phyloP scores from a whole-genome alignment of 768 basidiomycete species.

The Collybia nuda region DNA sequence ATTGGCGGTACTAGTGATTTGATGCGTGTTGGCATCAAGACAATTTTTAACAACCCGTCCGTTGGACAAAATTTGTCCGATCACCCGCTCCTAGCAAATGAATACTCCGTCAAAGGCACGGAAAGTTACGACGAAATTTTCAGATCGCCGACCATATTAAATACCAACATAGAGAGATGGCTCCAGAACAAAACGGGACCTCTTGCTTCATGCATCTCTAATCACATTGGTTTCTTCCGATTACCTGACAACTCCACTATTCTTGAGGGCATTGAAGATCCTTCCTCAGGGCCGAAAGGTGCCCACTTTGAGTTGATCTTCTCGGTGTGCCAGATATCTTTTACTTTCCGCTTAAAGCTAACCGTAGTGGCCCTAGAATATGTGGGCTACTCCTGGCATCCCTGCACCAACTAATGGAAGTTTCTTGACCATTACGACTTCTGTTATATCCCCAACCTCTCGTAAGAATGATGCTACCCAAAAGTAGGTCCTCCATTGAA shows the following conservation, averaged over 20 bases:
- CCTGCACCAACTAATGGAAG: slow-evolving; percentile 12
- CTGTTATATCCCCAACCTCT: slow-evolving; percentile 17
- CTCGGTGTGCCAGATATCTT: slow-evolving; percentile 4
- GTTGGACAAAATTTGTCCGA: background rate
- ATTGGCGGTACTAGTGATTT: background rate
- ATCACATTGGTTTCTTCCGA: slow-evolving; percentile 17
- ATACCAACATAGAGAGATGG: slow-evolving; percentile 18
- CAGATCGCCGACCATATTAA: slow-evolving; percentile 16
- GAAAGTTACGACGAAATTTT: slow-evolving; percentile 15
- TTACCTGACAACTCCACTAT: slow-evolving; percentile 9
- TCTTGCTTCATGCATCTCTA: slow-evolving; percentile 18
- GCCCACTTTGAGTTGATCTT: slow-evolving; percentile 23
- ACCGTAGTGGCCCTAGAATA: background rate
- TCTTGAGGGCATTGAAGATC: slow-evolving; percentile 14
- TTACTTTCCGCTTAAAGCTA: background rate
- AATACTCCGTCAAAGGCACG: background rate
- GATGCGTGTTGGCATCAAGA: background rate
- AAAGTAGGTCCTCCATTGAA: background rate
- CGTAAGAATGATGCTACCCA: slow-evolving; percentile 4
- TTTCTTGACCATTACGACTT: slow-evolving; percentile 11
- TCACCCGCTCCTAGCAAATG: background rate
- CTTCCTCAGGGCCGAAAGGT: slow-evolving; percentile 20
- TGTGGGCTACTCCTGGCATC: slow-evolving; percentile 2
- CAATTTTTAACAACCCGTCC: background rate
- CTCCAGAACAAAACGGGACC: slow-evolving; percentile 19